A percentile compares a stretch with the other conserved stretches of the same genome.
Conservation (phyloP, 2,329 filamentous ascomycete genomes). For the Verticillium isaacii region DNA sequence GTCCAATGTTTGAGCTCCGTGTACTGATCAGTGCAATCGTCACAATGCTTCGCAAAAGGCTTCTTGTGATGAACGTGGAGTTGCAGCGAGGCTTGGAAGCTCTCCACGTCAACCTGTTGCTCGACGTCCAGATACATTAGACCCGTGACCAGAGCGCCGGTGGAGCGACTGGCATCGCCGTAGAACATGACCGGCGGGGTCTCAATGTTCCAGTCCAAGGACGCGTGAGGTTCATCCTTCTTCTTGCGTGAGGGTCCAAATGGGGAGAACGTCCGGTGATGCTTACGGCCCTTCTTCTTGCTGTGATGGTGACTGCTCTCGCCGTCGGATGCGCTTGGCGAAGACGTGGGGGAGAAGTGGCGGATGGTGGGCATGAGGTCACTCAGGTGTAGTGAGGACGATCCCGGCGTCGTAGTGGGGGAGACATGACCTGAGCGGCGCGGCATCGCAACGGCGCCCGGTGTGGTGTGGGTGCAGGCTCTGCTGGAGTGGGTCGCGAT, state of each 20-base stretch:
- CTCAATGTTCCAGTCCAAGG: neutral
- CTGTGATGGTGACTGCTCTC: neutral
- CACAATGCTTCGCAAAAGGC: slow-evolving; percentile 74
- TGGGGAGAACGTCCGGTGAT: neutral
- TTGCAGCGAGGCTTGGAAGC: slow-evolving; percentile 67
- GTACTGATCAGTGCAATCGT: slow-evolving; percentile 66
- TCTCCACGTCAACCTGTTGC: slow-evolving; percentile 59
- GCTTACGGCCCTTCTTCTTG: neutral
- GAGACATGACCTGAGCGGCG: neutral
- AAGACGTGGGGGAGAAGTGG: neutral
- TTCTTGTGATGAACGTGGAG: slow-evolving; percentile 73
- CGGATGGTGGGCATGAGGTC: neutral
- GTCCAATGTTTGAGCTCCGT: slow-evolving; percentile 76
- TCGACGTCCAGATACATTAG: slow-evolving; percentile 32
- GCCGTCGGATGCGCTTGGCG: neutral
- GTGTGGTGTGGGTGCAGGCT: neutral
- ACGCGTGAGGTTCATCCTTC: neutral
- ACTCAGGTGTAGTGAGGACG: neutral
- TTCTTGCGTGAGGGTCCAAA: neutral
- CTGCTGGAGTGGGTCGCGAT: neutral
- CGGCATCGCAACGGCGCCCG: neutral
- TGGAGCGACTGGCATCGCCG: neutral
- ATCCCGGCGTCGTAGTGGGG: neutral
- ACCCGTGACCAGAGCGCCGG: neutral
- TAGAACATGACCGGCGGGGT: neutral